A percentile compares a stretch with the other conserved stretches of the same genome.
These are phyloP conservation scores for Pelargonium myrrhifolium DNA, from an alignment of 441 rosid species.

Conservation along the genomic window DNA sequence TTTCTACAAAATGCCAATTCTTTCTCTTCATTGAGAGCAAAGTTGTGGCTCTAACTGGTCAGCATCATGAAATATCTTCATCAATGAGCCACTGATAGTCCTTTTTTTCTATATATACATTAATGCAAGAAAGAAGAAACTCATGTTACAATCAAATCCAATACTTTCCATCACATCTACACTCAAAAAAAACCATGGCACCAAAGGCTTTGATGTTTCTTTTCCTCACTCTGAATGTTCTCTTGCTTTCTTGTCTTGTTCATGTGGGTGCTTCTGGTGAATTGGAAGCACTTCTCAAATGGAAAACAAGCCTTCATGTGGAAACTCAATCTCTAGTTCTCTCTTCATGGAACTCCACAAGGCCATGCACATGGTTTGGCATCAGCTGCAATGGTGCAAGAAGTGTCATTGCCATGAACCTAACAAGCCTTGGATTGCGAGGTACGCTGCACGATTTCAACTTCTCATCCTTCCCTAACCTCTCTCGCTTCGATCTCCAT, in stretches of 20 bases:
- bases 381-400: slow-evolving; percentile 21
- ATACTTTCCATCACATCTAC: neutral
- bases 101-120: slow-evolving; percentile 1
- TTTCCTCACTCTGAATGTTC: neutral
- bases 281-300: slow-evolving; percentile 30
- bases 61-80: no score
- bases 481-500: slow-evolving; percentile 16
- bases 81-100: no score
- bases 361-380: slow-evolving; percentile 32
- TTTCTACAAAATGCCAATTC: neutral
- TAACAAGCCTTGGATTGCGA: slow-evolving; percentile 25
- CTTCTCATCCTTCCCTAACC: slow-evolving; percentile 17
- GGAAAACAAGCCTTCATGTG: slow-evolving; percentile 38
- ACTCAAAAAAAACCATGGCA: neutral
- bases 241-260: slow-evolving; percentile 1
- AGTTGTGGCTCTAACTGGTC: no score
- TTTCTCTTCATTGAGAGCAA: neutral
- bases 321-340: slow-evolving; percentile 28
- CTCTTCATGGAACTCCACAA: slow-evolving; percentile 36
- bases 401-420: slow-evolving; percentile 26
- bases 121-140: neutral
- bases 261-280: slow-evolving; percentile 17
- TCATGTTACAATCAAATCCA: neutral
- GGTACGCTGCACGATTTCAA: slow-evolving; percentile 33
- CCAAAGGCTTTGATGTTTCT: neutral